These are phyloP conservation scores for Noccaea caerulescens DNA, from an alignment of 345 rosid species.

Conservation along the genomic window DNA sequence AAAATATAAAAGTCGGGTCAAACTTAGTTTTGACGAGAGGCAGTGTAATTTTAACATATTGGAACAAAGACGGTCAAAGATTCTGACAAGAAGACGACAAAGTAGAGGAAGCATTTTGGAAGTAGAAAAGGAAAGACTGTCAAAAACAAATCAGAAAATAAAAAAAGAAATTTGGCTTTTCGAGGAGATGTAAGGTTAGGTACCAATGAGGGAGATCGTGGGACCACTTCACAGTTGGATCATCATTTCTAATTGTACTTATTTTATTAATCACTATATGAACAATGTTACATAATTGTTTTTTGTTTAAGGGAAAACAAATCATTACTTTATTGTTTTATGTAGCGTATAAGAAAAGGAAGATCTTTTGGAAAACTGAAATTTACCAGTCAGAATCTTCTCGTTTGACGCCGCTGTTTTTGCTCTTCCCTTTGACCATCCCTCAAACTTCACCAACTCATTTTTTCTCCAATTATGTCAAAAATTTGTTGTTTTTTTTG, in stretches of 20 bases:
- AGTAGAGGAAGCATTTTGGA: conserved; percentile 27
- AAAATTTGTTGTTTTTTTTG: neutral
- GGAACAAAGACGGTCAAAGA: conserved; percentile 36
- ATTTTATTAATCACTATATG: neutral
- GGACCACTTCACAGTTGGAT: conserved; percentile 32
- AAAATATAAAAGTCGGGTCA: conserved; percentile 23
- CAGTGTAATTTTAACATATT: conserved; percentile 1
- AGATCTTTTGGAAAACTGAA: conserved; percentile 44
- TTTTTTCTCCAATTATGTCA: neutral
- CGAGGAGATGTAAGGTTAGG: conserved; percentile 39
- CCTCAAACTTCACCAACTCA: neutral
- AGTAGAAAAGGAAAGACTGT: conserved; percentile 18
- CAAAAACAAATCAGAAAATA: neutral
- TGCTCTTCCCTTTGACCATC: conserved; percentile 32
- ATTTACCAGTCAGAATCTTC: conserved; percentile 40
- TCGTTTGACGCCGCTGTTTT: conserved; percentile 42
- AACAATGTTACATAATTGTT: too few species aligned
- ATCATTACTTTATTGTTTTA: neutral
- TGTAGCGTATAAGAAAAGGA: conserved; percentile 6
- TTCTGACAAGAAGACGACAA: conserved; percentile 46
- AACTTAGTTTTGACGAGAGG: conserved; percentile 35
- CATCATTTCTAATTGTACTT: neutral
- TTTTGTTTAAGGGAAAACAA: neutral
- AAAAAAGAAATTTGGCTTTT: conserved; percentile 34
- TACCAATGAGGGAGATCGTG: conserved; percentile 34